Evolutionary conservation across 176 grass and related monocot species (phyloP), one percentile per base, ranked within the genome.

Genomic region (Avena atlantica): DNA sequence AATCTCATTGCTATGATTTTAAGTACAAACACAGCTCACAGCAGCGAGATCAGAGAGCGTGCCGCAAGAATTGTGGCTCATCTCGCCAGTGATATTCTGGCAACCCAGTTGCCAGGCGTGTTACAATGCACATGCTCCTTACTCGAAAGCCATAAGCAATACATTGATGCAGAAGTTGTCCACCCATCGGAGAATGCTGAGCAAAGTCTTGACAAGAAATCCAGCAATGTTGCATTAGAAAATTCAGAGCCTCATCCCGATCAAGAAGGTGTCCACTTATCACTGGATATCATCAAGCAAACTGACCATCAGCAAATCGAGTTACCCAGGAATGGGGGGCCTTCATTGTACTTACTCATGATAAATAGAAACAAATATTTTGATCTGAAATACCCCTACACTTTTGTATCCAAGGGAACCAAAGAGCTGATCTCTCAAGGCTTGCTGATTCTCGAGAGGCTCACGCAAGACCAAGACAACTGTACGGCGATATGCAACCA

Each of bases 371-470:
- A 40, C 4, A 40, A 40, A 40, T 29, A 13, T 4, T 12, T 15
- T 31, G 13, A 0, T 15, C 1, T 14, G 0, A 6, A 2, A 27
- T 15, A 17, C 27, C 0, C 2, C 3, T 70, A 74, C 70, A 10
- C 44, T 1, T 74, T 49, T 74, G 42, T 8, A 24, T 49, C 70
- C 0, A 74, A 74, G 24, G 70, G 70, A 74, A 74, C 49, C 7
- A 70, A 57, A 24, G 51, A 72, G 2, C 4, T 45, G 4, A 25
- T 83, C 36, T 56, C 29, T 10, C 81, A 83, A 19, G 81, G 67
- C 13, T 34, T 83, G 81, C 1, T 58, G 49, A 83, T 83, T 83
- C 19, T 83, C 9, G 51, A 83, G 50, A 21, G 27, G 65, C 67
- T 83, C 49, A 58, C 81, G 3, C 19, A 19, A 15, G 51, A 83